Conservation (phyloP, 495 filamentous ascomycete genomes). For the Penicillium soppii region DNA sequence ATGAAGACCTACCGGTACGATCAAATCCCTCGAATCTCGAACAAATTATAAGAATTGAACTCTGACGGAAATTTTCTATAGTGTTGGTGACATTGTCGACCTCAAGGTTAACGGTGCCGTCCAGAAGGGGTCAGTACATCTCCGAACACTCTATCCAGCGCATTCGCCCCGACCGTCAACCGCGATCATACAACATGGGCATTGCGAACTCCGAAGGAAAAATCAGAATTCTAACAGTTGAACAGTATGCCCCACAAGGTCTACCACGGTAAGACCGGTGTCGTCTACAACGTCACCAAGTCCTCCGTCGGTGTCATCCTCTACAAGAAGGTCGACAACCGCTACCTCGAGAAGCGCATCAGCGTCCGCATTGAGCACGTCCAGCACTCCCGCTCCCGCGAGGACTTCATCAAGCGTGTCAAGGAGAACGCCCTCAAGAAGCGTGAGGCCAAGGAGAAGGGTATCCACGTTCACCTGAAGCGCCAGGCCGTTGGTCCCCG, state of each 20-base stretch:
- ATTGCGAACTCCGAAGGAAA: conserved; percentile 7
- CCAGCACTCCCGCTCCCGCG: conserved; percentile 84
- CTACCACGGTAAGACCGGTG: conserved; percentile 98
- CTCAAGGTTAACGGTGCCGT: conserved; percentile 96
- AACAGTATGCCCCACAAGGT: conserved; percentile 96
- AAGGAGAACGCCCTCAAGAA: conserved; percentile 92
- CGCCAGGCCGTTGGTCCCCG: conserved; percentile 79
- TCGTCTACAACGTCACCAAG: conserved; percentile 98
- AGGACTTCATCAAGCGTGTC: conserved; percentile 93
- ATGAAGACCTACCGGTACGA: conserved; percentile 83
- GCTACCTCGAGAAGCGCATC: conserved; percentile 99
- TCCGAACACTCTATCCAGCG: conserved; percentile 14
- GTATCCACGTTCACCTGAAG: conserved; percentile 85
- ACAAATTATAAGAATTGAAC: conserved; percentile 25
- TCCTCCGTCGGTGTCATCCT: conserved; percentile 93
- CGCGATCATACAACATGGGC: background rate
- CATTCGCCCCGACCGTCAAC: background rate
- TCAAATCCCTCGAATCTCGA: conserved; percentile 14
- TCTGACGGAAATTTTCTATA: conserved; percentile 40
- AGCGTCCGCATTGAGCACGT: conserved; percentile 99
- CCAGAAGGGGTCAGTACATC: conserved; percentile 83
- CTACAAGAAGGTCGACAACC: conserved; percentile 97
- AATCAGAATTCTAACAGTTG: conserved; percentile 29
- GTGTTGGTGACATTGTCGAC: conserved; percentile 96
- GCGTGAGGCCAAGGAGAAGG: conserved; percentile 87